Percentiles rank a stretch among this genome's conserved stretches.
phyloP scores from a whole-genome alignment of 345 rosid species.

The Camelina laxa region DNA sequence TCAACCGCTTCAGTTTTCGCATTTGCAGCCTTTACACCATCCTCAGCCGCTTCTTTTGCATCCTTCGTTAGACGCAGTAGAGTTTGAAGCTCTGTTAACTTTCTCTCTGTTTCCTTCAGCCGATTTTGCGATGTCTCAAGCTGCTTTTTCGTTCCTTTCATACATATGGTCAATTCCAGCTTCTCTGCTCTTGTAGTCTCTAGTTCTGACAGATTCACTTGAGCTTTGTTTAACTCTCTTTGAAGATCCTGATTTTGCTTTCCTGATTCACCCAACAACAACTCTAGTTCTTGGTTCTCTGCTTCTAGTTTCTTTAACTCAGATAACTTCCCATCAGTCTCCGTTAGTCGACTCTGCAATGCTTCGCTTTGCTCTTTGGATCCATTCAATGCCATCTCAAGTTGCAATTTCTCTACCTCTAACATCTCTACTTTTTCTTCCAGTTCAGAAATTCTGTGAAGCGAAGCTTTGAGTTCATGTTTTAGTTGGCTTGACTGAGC shows the following conservation, averaged over 20 bases:
- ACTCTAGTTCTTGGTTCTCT: constrained; percentile 57
- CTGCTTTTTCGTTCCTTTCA: constrained; percentile 55
- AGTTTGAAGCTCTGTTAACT: constrained; percentile 50
- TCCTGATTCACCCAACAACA: constrained; percentile 48
- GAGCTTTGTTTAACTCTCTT: constrained; percentile 53
- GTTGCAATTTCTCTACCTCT: constrained; percentile 45
- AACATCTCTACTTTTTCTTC: constrained; percentile 62
- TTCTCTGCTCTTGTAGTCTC: constrained; percentile 64
- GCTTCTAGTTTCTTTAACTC: constrained; percentile 55
- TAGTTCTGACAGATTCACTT: constrained; percentile 49
- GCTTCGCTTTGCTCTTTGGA: constrained; percentile 35
- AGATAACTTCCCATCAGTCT: constrained; percentile 32
- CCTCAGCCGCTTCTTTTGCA: constrained; percentile 56
- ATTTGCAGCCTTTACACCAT: constrained; percentile 52
- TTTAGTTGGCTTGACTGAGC: constrained; percentile 43
- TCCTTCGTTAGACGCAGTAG: constrained; percentile 50
- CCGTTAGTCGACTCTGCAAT: constrained; percentile 36
- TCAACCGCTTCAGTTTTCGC: constrained; percentile 52
- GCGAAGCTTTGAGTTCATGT: constrained; percentile 57
- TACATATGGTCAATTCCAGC: constrained; percentile 52
- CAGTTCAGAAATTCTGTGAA: constrained; percentile 58
- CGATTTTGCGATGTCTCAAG: constrained; percentile 51
- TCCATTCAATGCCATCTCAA: constrained; percentile 45
- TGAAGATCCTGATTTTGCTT: constrained; percentile 43
- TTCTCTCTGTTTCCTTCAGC: constrained; percentile 54